Percentiles rank a stretch among this genome's conserved stretches.
phyloP scores from a whole-genome alignment of 306 rosid genomes.

The Canavalia gladiata region DNA sequence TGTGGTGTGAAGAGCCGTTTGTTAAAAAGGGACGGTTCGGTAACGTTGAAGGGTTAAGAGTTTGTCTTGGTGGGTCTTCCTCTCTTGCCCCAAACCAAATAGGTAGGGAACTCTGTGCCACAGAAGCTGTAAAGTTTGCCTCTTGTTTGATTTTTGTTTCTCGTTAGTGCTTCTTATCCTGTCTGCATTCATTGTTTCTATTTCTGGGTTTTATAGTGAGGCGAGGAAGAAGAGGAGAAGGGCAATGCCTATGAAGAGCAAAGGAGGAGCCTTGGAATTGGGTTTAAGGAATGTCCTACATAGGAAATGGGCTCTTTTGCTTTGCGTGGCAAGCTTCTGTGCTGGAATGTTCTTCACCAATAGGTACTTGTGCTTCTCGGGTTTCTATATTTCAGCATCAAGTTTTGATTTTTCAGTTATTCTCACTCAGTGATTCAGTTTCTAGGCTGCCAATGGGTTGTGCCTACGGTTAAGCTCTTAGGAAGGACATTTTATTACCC shows the following conservation, averaged over 20 bases:
- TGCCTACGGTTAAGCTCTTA: constrained; percentile 8
- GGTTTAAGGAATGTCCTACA: constrained; percentile 59
- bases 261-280: constrained; percentile 62
- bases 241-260: constrained; percentile 72
- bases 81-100: constrained; percentile 45
- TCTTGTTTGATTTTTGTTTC: constrained; percentile 1
- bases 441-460: constrained; percentile 32
- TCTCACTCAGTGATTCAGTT: constrained; percentile 14
- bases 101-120: constrained; percentile 18
- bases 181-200: background rate
- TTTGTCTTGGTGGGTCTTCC: constrained; percentile 39
- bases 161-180: background rate
- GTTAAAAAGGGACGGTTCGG: constrained; percentile 44
- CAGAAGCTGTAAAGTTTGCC: constrained; percentile 41
- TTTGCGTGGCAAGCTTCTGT: constrained; percentile 84
- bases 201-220: constrained; percentile 37
- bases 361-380: constrained; percentile 66
- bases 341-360: constrained; percentile 85
- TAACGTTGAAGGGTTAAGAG: constrained; percentile 44
- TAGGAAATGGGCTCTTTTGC: constrained; percentile 73
- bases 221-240: constrained; percentile 31
- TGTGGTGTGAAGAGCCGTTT: constrained; percentile 37
- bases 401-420: constrained; percentile 35
- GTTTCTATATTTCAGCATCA: constrained; percentile 41
- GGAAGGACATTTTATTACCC: constrained; percentile 1